Evolutionary conservation across 805 yeast species (phyloP).

Genomic region (Ogataea salicorniae): DNA sequence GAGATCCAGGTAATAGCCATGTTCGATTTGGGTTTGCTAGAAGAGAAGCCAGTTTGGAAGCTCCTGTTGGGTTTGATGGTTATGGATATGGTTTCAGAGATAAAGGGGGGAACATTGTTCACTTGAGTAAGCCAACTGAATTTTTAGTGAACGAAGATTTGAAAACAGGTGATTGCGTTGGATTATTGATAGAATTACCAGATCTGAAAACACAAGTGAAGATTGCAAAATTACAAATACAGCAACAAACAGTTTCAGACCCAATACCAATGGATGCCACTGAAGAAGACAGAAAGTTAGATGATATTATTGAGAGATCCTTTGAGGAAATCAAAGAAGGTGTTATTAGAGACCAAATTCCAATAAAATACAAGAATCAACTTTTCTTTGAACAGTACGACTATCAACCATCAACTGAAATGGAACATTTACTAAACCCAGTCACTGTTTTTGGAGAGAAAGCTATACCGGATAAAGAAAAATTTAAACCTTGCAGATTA

Average conservation of each 20-base stretch:
- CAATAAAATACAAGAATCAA: slow-evolving; percentile 73
- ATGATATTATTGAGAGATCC: background rate
- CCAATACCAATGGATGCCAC: slow-evolving; percentile 6
- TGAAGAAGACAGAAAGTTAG: background rate
- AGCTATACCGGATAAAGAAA: slow-evolving; percentile 48
- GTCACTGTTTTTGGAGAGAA: slow-evolving; percentile 66
- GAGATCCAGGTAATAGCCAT: slow-evolving; percentile 30
- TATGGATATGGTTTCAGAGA: slow-evolving; percentile 92
- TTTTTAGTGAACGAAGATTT: slow-evolving; percentile 49
- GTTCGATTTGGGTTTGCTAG: slow-evolving; percentile 82
- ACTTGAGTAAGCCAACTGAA: slow-evolving; percentile 61
- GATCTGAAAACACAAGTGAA: slow-evolving; percentile 37
- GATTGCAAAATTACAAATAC: slow-evolving; percentile 35
- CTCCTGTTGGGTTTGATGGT: slow-evolving; percentile 94
- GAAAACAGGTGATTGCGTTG: slow-evolving; percentile 74
- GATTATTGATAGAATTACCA: slow-evolving; percentile 72
- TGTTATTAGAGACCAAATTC: slow-evolving; percentile 75
- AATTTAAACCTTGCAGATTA: slow-evolving; percentile 44
- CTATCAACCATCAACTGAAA: slow-evolving; percentile 59
- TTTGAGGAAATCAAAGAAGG: slow-evolving; percentile 28
- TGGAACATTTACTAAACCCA: slow-evolving; percentile 72
- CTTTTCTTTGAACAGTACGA: slow-evolving; percentile 84
- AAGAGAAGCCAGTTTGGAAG: slow-evolving; percentile 84
- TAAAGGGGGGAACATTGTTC: slow-evolving; percentile 66
- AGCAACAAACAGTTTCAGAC: slow-evolving; percentile 20